Evolutionary conservation across 2,329 filamentous ascomycete species (phyloP).

Genomic region (Macrophomina tecta): DNA sequence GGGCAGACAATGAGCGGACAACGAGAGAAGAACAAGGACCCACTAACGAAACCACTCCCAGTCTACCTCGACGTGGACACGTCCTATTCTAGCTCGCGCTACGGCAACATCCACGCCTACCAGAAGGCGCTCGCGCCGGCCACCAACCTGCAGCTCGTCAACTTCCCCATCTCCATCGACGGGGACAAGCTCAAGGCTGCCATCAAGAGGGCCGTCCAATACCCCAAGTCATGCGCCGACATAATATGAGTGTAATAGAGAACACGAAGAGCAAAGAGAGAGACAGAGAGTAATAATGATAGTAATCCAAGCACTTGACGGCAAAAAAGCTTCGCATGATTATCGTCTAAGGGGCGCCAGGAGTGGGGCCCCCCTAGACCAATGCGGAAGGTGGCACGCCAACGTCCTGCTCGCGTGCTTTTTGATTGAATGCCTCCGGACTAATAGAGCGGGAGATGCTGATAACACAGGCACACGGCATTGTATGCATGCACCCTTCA

Average conservation of each 20-base stretch:
- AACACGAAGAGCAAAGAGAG: background rate
- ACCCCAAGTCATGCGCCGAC: constrained; percentile 32
- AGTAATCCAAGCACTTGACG: background rate
- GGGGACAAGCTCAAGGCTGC: constrained; percentile 42
- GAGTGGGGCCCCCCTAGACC: background rate
- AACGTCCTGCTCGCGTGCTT: background rate
- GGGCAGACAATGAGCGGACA: no score
- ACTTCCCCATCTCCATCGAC: constrained; percentile 50
- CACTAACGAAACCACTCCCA: background rate
- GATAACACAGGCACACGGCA: background rate
- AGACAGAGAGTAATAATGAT: background rate
- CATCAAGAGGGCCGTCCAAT: constrained; percentile 47
- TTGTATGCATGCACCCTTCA: background rate
- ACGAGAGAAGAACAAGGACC: background rate
- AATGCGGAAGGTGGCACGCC: constrained; percentile 3
- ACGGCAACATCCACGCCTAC: constrained; percentile 54
- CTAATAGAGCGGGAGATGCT: background rate
- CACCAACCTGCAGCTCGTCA: constrained; percentile 45
- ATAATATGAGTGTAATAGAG: background rate
- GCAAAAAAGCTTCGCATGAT: background rate
- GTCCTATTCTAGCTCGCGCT: constrained; percentile 48
- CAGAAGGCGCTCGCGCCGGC: constrained; percentile 46
- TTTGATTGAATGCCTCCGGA: background rate
- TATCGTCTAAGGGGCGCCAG: background rate
- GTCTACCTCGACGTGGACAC: constrained; percentile 54